Evolutionary conservation across 148 eudicot genomes (phyloP).

Genomic region (Camellia sinensis): DNA sequence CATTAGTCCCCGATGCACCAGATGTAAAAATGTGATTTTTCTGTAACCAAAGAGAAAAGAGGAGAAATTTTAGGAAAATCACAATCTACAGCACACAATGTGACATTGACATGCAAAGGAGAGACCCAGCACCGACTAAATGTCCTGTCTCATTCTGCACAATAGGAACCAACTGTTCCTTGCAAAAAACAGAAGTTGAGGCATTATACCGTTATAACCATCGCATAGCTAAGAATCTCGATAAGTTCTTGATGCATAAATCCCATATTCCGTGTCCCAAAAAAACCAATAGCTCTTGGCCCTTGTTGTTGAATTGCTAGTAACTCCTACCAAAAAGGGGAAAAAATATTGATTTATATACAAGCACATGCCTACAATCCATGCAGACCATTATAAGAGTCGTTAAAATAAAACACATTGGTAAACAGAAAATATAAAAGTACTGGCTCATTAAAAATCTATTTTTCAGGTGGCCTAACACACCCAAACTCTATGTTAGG

Average conservation of each 20-base stretch:
- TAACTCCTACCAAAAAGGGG: conserved; percentile 56
- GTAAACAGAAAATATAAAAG: too few relatives aligned
- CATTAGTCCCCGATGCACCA: conserved; percentile 97
- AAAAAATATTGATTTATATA: not conserved
- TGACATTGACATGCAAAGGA: not conserved
- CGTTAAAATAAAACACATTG: too few relatives aligned
- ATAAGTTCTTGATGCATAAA: conserved; percentile 99
- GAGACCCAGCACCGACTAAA: not conserved
- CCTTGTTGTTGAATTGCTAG: conserved; percentile 99
- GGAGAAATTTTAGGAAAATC: conserved; percentile 1
- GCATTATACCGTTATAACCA: conserved; percentile 84
- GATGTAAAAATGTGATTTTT: conserved; percentile 96
- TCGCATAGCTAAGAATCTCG: conserved; percentile 98
- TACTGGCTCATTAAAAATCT: too few relatives aligned
- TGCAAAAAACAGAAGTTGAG: not conserved
- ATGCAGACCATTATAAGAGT: too few relatives aligned
- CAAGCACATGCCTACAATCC: not conserved
- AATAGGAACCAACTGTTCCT: not conserved
- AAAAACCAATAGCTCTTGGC: conserved; percentile 91
- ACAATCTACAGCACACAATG: not conserved
- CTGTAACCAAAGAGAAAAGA: conserved; percentile 34
- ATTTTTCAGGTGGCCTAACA: too few relatives aligned
- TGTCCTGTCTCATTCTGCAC: not conserved
- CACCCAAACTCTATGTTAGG: too few relatives aligned
- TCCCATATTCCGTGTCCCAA: conserved; percentile 98